Base-by-base conservation (phyloP, 192 early-diverging fungal species). In the Allomyces macrogynus region DNA sequence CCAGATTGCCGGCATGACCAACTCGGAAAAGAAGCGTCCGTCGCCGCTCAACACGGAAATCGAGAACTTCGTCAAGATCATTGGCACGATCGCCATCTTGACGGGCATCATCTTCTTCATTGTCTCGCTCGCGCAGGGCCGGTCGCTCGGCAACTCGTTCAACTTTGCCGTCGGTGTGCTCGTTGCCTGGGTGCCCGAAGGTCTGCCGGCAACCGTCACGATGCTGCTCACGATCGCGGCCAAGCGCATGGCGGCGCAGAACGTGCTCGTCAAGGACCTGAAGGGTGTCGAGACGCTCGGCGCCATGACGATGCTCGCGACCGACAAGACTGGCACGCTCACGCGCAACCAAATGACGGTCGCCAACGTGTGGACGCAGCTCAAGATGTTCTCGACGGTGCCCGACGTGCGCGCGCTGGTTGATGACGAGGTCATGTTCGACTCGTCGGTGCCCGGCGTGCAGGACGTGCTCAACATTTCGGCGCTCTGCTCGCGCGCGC, bases 271-370 rank as follows among this genome's bases (percentile, higher is more conserved):
- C 70, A 97, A 97, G 72, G 90, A 95, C 70, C 76, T 97, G 49
- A 88, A 91, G 68, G 91, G 90, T 71, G 94, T 97, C 16, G 94
- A 97, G 71, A 97, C 94, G 16, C 81, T 97, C 24, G 94, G 94
- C 62, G 94, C 92, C 11, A 93, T 97, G 66, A 97, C 94, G 40
- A 76, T 95, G 23, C 81, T 97, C 43, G 94, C 94, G 24, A 97
- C 92, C 4, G 94, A 97, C 76, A 97, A 97, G 73, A 95, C 94
- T 14, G 94, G 94, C 64, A 97, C 94, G 61, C 78, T 97, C 66
- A 97, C 94, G 40, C 79, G 89, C 65, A 97, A 95, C 73, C 92
- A 94, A 73, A 97, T 97, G 94, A 93, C 89, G 9, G 89, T 90
- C 0, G 88, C 91, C 65, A 86, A 89, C 76, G 66, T 97, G 23